These are phyloP conservation scores for Gardenia jasminoides DNA, from an alignment of 257 asterid genomes.

Conservation along the genomic window DNA sequence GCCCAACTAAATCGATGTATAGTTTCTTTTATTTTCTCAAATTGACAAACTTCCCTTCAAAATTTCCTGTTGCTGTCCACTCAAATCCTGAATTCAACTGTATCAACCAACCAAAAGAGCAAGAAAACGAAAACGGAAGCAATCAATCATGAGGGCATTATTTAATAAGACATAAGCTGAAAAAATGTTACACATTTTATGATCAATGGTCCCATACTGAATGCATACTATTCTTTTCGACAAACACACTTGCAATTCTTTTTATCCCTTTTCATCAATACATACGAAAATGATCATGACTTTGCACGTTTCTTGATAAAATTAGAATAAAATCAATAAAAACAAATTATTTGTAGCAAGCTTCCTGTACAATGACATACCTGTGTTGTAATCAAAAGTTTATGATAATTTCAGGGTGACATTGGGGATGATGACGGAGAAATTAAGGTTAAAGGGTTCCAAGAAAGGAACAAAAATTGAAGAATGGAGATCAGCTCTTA, in stretches of 20 bases:
- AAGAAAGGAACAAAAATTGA: constrained; percentile 12
- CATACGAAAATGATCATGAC: background rate
- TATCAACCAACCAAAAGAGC: constrained; percentile 1
- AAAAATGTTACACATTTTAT: background rate
- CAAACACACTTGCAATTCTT: background rate
- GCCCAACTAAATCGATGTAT: background rate
- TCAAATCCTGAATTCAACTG: constrained; percentile 3
- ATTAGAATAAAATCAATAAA: background rate
- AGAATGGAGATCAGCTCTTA: constrained; percentile 8
- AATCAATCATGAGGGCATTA: background rate
- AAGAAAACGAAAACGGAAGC: background rate
- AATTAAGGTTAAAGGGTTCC: constrained; percentile 13
- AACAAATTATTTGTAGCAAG: no score
- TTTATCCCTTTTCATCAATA: background rate
- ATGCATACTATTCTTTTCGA: background rate
- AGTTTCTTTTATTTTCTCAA: background rate
- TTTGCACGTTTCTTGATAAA: background rate
- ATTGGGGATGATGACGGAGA: background rate
- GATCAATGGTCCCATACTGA: background rate
- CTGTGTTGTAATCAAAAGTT: background rate
- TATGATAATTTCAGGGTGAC: constrained; percentile 13
- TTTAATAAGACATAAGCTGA: background rate
- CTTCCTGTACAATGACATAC: background rate
- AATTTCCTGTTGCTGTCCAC: background rate
- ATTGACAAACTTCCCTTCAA: constrained; percentile 1